These are phyloP conservation scores for Aegilops longissima DNA, from an alignment of 176 grass and related monocot genomes.

Conservation along the genomic window DNA sequence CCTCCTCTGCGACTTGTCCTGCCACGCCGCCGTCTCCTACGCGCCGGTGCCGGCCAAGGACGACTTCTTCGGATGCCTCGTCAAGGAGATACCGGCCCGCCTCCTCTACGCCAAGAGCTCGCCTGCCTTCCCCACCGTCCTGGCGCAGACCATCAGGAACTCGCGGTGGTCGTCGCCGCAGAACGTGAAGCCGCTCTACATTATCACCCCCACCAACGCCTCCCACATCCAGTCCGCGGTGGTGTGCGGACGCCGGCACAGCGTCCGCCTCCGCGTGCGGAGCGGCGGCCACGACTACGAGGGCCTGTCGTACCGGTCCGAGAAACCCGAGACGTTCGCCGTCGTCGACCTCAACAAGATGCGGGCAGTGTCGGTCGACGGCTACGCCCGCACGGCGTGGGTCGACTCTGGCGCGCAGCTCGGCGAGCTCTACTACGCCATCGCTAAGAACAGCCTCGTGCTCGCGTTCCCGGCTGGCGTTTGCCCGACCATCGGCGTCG, in stretches of 20 bases:
- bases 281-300: conserved; percentile 83
- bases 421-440: conserved; percentile 49
- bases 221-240: conserved; percentile 41
- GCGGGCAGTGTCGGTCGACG: conserved; percentile 18
- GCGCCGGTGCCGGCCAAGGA: background rate
- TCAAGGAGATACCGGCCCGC: background rate
- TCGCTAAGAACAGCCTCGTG: conserved; percentile 10
- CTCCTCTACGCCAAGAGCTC: conserved; percentile 36
- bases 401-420: conserved; percentile 49
- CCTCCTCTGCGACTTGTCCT: conserved; percentile 21
- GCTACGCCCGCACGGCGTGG: conserved; percentile 23
- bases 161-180: conserved; percentile 35
- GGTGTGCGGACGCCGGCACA: conserved; percentile 29
- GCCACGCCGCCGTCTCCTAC: background rate
- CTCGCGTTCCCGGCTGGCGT: conserved; percentile 42
- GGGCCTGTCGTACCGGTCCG: conserved; percentile 62
- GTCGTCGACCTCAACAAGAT: conserved; percentile 38
- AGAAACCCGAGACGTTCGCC: conserved; percentile 14
- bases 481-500: conserved; percentile 42
- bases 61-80: conserved; percentile 56
- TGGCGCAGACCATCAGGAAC: conserved; percentile 51
- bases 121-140: conserved; percentile 27
- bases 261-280: conserved; percentile 41
- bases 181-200: conserved; percentile 40
- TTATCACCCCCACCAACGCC: conserved; percentile 33